Conservation (phyloP, 2,329 filamentous ascomycete genomes). For the Calonectria montana region DNA sequence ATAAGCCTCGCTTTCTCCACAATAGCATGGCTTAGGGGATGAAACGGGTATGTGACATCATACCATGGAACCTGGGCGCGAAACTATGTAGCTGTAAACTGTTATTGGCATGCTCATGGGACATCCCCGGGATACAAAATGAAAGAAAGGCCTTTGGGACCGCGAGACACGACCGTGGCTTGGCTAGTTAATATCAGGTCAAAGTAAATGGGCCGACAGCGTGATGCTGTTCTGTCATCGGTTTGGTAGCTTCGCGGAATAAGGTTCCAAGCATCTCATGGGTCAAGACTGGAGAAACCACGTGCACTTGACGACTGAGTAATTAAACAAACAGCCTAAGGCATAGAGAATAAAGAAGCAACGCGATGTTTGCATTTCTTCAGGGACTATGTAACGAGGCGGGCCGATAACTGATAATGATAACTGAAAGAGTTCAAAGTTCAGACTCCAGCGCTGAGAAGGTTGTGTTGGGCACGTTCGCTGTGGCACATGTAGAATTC, state of each 20-base stretch:
- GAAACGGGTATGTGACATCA: neutral
- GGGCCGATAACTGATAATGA: neutral
- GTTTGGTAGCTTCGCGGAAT: neutral
- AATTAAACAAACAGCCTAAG: neutral
- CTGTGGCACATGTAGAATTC: neutral
- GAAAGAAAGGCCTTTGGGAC: neutral
- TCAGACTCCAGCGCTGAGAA: neutral
- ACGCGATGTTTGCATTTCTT: neutral
- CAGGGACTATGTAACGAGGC: neutral
- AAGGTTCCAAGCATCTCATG: neutral
- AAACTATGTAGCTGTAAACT: neutral
- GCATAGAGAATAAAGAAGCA: neutral
- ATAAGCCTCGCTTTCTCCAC: constrained; percentile 3
- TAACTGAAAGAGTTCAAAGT: neutral
- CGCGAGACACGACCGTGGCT: neutral
- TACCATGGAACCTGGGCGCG: neutral
- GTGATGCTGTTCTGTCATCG: neutral
- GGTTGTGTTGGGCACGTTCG: neutral
- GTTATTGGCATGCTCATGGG: neutral
- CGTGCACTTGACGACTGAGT: neutral
- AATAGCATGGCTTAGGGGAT: neutral
- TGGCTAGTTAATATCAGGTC: neutral
- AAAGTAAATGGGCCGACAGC: neutral
- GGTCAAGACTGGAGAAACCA: neutral
- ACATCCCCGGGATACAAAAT: neutral